Evolutionary conservation across 1,284 basidiomycete genomes (phyloP), one percentile per base, ranked within the genome.

Genomic region (Puccinia brachypodii): DNA sequence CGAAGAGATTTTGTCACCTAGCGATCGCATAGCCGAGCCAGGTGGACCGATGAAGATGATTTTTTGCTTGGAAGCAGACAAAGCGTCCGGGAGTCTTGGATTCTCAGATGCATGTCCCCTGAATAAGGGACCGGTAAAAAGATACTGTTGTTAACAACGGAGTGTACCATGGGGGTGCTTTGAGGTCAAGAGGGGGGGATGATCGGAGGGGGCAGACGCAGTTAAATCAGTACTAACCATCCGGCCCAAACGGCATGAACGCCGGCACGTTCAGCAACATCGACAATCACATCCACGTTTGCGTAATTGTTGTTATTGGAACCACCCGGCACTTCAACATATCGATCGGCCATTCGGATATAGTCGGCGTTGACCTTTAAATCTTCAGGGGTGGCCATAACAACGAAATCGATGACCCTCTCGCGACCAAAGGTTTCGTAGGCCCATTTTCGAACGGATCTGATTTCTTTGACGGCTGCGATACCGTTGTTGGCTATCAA

Each of bases 241-340:
- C 97, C 97, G 66, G 97, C 97, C 97, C 97, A 99, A 50, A 99
- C 97, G 72, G 97, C 97, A 87, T 99, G 96, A 1, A 99, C 97
- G 69, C 95, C 96, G 42, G 94, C 91, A 84, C 97, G 92, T 88
- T 99, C 96, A 64, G 97, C 97, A 82, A 99, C 92, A 86, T 99
- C 97, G 83, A 99, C 94, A 85, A 99, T 99, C 85, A 98, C 92
- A 87, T 99, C 97, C 85, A 99, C 97, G 87, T 99, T 99, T 85
- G 97, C 97, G 87, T 99, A 99, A 88, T 99, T 99, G 90, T 99
- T 97, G 90, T 99, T 99, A 88, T 99, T 99, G 72, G 92, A 91
- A 83, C 97, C 97, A 84, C 97, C 97, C 33, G 97, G 96, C 8
- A 99, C 97, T 88, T 99, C 97, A 85, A 99, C 93, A 87, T 97